A percentile compares a stretch with the other conserved stretches of the same genome.
Evolutionary conservation across 192 early-diverging fungal species (phyloP).

Genomic region (Jimgerdemannia flammicorona): DNA sequence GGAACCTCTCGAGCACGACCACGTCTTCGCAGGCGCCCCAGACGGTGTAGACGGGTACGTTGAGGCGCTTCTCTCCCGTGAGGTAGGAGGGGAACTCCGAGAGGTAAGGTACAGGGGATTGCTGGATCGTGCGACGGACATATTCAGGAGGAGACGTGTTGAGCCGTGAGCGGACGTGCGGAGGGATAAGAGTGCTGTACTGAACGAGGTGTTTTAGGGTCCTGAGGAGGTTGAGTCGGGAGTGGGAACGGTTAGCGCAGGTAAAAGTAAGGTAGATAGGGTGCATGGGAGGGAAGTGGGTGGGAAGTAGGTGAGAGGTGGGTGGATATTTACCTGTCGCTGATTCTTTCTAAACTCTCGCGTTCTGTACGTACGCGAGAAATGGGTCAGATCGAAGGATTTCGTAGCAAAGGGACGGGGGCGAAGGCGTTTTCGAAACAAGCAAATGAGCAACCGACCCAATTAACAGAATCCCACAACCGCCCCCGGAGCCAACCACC

Average conservation of each 20-base stretch:
- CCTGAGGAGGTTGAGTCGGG: conserved; percentile 16
- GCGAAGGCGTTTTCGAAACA: background rate
- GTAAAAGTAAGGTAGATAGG: background rate
- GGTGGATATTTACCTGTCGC: conserved; percentile 36
- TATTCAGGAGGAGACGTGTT: conserved; percentile 30
- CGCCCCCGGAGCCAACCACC: background rate
- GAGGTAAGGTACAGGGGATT: conserved; percentile 32
- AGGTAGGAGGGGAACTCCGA: conserved; percentile 51
- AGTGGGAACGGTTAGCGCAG: background rate
- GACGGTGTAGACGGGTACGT: conserved; percentile 56
- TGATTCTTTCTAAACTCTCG: conserved; percentile 46
- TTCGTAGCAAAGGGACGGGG: too few species aligned
- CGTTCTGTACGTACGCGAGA: conserved; percentile 20
- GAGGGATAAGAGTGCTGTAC: conserved; percentile 51
- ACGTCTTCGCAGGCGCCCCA: conserved; percentile 65
- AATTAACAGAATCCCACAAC: background rate
- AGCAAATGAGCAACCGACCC: background rate
- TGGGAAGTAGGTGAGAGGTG: background rate
- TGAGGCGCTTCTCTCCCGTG: conserved; percentile 35
- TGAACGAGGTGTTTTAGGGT: conserved; percentile 52
- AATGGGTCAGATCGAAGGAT: too few species aligned
- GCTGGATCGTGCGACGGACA: conserved; percentile 38
- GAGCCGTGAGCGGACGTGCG: conserved; percentile 34
- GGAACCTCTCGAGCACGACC: conserved; percentile 51
- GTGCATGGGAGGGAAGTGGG: background rate